phyloP scores from a whole-genome alignment of 306 rosid genomes.

The Inga laurina region DNA sequence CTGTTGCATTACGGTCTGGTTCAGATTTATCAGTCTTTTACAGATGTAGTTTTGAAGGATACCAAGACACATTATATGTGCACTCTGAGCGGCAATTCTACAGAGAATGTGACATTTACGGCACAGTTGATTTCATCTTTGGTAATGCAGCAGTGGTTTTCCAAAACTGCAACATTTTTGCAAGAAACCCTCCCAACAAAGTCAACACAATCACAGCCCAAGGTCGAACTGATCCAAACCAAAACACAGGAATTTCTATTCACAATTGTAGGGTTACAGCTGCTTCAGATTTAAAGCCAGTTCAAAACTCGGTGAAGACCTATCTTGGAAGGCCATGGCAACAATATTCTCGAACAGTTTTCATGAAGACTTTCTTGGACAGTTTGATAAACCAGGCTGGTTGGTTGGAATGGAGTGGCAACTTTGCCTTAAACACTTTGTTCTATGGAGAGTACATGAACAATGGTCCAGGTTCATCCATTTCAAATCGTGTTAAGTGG shows the following conservation, averaged over 20 bases:
- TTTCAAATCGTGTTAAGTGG: slow-evolving; percentile 46
- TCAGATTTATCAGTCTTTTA: slow-evolving; percentile 74
- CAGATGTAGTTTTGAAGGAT: slow-evolving; percentile 68
- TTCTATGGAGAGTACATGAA: slow-evolving; percentile 52
- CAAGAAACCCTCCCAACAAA: slow-evolving; percentile 52
- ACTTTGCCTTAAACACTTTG: slow-evolving; percentile 45
- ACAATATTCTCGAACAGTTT: slow-evolving; percentile 46
- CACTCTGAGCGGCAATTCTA: slow-evolving; percentile 65
- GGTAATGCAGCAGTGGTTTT: slow-evolving; percentile 51
- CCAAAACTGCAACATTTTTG: slow-evolving; percentile 58
- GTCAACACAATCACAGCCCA: slow-evolving; percentile 66
- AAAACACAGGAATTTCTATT: slow-evolving; percentile 70
- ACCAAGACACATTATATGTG: slow-evolving; percentile 74
- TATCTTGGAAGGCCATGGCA: slow-evolving; percentile 64
- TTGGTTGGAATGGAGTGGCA: slow-evolving; percentile 61
- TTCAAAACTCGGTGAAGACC: slow-evolving; percentile 35
- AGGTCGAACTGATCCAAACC: slow-evolving; percentile 65
- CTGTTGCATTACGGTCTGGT: slow-evolving; percentile 71
- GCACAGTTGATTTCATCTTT: slow-evolving; percentile 40
- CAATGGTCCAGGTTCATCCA: slow-evolving; percentile 50
- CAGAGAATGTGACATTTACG: slow-evolving; percentile 36
- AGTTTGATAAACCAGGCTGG: slow-evolving; percentile 50
- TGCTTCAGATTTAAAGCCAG: slow-evolving; percentile 39
- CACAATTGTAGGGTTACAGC: slow-evolving; percentile 41
- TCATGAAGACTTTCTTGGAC: slow-evolving; percentile 52